Base-by-base conservation (phyloP, 192 early-diverging fungal species). In the Coemansia sp. region DNA sequence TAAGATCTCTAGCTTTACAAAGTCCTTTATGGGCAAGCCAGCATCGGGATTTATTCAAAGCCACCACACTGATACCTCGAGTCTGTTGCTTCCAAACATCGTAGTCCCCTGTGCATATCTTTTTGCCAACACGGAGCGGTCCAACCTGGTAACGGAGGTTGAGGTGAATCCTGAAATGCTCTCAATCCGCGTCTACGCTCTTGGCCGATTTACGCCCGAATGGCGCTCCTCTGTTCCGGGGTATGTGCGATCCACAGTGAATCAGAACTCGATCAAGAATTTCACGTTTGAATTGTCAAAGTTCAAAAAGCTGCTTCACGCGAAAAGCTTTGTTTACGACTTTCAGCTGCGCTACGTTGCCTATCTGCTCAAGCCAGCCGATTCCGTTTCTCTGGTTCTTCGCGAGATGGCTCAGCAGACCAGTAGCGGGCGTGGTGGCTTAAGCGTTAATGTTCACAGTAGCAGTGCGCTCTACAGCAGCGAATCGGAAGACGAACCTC, bases 341-440 rank as follows among this genome's bases (percentile, higher is more conserved):
- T 85, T 81, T 55, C 84, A 85, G 84, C 76, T 85, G 41, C 84
- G 84, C 65, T 81, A 78, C 39, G 65, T 81, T 6, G 72, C 75
- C 1, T 61, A 44, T 16, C 22, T 83, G 37, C 71, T 83, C 45
- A 74, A 63, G 60, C 69, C 71, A 6, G 54, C 70, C 11, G 65
- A 41, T 19, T 32, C 63, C 10, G n/a, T 59, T 25, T 16, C 44
- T 54, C 20, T 41, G 42, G 19, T 10, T 10, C 62, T 51, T n/a
- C 13, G 42, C n/a, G 16, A 32, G 16, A 40, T 41, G n/a, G 38
- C 32, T 7, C 57, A 59, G 7, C 10, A 59, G 57, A 16, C 32
- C 39, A 19, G 16, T 16, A 8, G 2, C 10, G 13, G 7, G 14
- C 13, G 39, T 14, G 57, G 16, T n/a, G 13, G 57, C 7, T 14